These are phyloP conservation scores for Podospora pseudocomata DNA, from an alignment of 495 filamentous ascomycete species.

Conservation along the genomic window DNA sequence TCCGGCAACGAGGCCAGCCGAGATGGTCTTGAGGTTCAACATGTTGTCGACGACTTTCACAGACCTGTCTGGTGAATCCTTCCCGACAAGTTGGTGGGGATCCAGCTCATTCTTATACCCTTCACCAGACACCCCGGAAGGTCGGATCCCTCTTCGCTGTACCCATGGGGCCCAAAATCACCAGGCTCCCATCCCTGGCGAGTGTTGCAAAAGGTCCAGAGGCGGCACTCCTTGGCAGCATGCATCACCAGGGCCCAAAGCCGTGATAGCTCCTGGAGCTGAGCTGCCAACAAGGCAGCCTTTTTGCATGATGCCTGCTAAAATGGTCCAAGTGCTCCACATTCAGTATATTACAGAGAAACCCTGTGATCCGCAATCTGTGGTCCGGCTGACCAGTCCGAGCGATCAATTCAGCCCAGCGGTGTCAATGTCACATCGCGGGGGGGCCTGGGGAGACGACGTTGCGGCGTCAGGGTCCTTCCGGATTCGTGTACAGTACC, in stretches of 20 bases:
- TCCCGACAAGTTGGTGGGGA: background rate
- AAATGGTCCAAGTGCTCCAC: background rate
- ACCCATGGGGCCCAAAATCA: background rate
- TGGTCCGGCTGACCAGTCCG: constrained; percentile 5
- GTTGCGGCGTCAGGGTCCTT: background rate
- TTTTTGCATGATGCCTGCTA: background rate
- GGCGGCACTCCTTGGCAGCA: background rate
- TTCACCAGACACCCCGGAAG: background rate
- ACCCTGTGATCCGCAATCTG: background rate
- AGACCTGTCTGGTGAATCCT: constrained; percentile 1
- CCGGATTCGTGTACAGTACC: background rate
- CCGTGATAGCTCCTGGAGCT: constrained; percentile 1
- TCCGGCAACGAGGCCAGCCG: constrained; percentile 27
- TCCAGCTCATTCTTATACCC: background rate
- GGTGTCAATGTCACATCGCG: background rate
- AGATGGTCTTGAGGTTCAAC: constrained; percentile 19
- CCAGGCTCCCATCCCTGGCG: background rate
- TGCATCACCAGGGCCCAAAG: background rate
- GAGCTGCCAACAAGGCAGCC: background rate
- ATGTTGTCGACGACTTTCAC: constrained; percentile 13
- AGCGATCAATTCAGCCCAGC: constrained; percentile 2
- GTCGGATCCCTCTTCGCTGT: background rate
- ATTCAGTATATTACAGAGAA: background rate
- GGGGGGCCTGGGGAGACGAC: background rate
- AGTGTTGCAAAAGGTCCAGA: background rate